Percentiles rank a stretch among this genome's conserved stretches.
These are phyloP conservation scores for Dactylis glomerata DNA, from an alignment of 176 grass and related monocot genomes.

Conservation along the genomic window DNA sequence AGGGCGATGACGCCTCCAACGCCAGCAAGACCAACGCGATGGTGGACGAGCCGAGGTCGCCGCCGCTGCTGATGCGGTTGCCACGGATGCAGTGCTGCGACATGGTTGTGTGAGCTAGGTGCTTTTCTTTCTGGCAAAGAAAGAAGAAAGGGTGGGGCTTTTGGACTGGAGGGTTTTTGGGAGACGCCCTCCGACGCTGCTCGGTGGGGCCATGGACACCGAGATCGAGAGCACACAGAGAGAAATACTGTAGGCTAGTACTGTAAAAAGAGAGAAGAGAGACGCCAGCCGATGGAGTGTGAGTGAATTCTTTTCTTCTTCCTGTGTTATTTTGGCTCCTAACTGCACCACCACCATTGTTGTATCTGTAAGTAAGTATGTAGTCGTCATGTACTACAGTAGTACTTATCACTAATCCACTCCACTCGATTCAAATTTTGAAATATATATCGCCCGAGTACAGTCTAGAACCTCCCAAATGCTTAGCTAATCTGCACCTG, in stretches of 20 bases:
- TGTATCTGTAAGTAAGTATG: constrained; percentile 17
- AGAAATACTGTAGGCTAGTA: not conserved
- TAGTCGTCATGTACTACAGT: not conserved
- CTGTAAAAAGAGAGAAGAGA: not conserved
- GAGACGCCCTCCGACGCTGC: constrained; percentile 33
- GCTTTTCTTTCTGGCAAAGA: not conserved
- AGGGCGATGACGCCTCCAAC: not conserved
- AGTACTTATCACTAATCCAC: constrained; percentile 18
- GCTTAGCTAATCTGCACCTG: not conserved
- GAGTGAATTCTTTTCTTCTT: constrained; percentile 18
- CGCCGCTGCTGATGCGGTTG: not conserved
- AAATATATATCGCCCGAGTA: constrained; percentile 3
- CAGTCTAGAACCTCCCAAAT: not conserved
- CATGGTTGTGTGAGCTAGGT: constrained; percentile 38
- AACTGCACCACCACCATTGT: constrained; percentile 30
- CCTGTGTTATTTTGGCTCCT: not conserved
- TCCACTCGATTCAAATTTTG: constrained; percentile 40
- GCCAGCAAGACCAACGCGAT: not conserved
- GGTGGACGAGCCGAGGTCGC: not conserved
- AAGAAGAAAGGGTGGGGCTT: not conserved
- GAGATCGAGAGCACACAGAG: not conserved
- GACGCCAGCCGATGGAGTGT: not conserved
- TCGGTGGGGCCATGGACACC: constrained; percentile 19
- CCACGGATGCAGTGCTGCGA: constrained; percentile 40
- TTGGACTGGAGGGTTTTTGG: constrained; percentile 17